A percentile compares a stretch with the other conserved stretches of the same genome.
phyloP scores from a whole-genome alignment of 495 filamentous ascomycete species.

The Baudoinia panamericana region DNA sequence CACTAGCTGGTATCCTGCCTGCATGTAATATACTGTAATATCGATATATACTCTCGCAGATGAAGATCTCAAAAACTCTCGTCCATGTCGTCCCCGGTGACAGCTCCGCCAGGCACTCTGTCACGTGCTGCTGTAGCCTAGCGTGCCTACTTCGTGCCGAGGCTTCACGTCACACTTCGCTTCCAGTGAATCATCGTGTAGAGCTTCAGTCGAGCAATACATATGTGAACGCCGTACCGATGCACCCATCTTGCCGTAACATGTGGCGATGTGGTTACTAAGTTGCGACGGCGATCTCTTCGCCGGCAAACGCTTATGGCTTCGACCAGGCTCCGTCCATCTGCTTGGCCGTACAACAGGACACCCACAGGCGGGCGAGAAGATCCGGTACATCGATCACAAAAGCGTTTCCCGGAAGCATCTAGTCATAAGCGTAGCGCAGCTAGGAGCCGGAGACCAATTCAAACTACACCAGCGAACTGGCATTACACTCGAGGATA shows the following conservation, averaged over 20 bases:
- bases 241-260: not conserved
- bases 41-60: too few relatives aligned
- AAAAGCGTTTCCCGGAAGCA: slow-evolving; percentile 84
- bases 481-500: slow-evolving; percentile 43
- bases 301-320: slow-evolving; percentile 29
- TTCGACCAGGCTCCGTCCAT: slow-evolving; percentile 25
- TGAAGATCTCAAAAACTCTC: too few relatives aligned
- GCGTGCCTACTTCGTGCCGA: not conserved
- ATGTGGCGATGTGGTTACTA: slow-evolving; percentile 29
- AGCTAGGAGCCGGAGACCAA: slow-evolving; percentile 53
- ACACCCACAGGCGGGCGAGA: slow-evolving; percentile 6
- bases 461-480: slow-evolving; percentile 49
- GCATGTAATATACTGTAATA: too few relatives aligned
- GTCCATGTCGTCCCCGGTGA: too few relatives aligned
- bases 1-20: too few relatives aligned
- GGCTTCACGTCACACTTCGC: slow-evolving; percentile 1
- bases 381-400: slow-evolving; percentile 35
- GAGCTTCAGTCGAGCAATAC: too few relatives aligned
- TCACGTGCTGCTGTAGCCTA: slow-evolving; percentile 1
- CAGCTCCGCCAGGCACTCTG: too few relatives aligned
- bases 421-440: slow-evolving; percentile 58
- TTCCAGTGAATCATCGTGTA: too few relatives aligned
- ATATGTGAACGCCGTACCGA: too few relatives aligned
- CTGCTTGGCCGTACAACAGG: slow-evolving; percentile 29
- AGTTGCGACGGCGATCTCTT: slow-evolving; percentile 26